Evolutionary conservation across 2,329 filamentous ascomycete species (phyloP), one percentile per base, ranked within the genome.

Genomic region (Phaeophleospora eucalypticola): DNA sequence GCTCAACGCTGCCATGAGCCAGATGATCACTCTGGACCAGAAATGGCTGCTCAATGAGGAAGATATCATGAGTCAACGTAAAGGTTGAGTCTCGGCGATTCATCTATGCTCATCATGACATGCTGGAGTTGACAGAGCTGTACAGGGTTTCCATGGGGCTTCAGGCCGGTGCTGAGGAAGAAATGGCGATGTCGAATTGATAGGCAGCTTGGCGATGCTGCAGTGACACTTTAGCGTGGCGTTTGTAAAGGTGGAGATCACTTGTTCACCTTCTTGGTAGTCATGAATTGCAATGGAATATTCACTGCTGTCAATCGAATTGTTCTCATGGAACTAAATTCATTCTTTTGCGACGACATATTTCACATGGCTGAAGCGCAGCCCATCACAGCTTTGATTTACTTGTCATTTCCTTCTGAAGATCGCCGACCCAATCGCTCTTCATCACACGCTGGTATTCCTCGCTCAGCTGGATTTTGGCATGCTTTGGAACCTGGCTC

Each of bases 1-100:
- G 59, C 72, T 98, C 47, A 85, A 90, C 61, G 83, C 89, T 49
- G 88, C 89, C 3, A 91, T 98, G 87, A 82, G 81, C 59, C 93
- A 98, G 69, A 77, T 89, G 67, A 72, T 93, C 17, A 45, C 43
- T 16, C 65, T 61, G 54, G 53, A 61, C 33, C 59, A 58, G 10
- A 61, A 60, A 51, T 68, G 59, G 55, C 54, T 58, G 48, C 46
- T 64, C 19, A 39, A 53, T 34, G 58, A 64, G 48, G 55, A 48
- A 4, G 21, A 36, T 27, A 39, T 54, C 21, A 48, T 46, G 35
- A 51, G 41, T 43, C 53, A 54, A 41, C 49, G 54, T 16, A 40
- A 44, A 39, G 44, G 51, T 53, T 56, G 52, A 58, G 52, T 41
- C 35, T 33, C 2, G 10, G 6, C 37, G 9, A 32, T 21, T 39